phyloP scores from a whole-genome alignment of 116 monocot species.

The Zostera marina region DNA sequence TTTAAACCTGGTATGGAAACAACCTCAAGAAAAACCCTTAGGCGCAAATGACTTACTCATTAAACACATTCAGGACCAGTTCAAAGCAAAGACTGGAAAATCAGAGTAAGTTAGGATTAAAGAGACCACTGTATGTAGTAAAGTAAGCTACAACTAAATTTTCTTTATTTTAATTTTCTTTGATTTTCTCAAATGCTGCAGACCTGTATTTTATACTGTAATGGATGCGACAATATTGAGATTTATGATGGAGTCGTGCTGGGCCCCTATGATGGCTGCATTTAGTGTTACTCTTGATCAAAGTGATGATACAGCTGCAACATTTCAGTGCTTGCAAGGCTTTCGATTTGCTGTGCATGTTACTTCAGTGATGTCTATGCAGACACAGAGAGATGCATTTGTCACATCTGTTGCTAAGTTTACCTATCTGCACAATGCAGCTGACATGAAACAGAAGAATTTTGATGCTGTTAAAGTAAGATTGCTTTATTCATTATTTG shows the following conservation, averaged over 20 bases:
- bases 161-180: background rate
- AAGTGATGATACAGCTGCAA: constrained; percentile 66
- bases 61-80: constrained; percentile 86
- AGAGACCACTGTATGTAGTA: background rate
- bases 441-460: constrained; percentile 98
- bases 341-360: constrained; percentile 88
- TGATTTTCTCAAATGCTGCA: constrained; percentile 21
- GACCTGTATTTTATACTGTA: constrained; percentile 67
- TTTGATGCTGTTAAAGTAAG: constrained; percentile 94
- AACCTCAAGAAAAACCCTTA: constrained; percentile 74
- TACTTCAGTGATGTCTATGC: constrained; percentile 92
- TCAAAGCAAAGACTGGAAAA: constrained; percentile 82
- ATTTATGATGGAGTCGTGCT: constrained; percentile 92
- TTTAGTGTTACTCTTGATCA: constrained; percentile 95
- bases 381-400: constrained; percentile 98
- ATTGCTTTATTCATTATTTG: background rate
- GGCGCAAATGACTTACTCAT: constrained; percentile 84
- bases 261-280: constrained; percentile 99
- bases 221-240: constrained; percentile 68
- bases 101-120: constrained; percentile 52
- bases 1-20: constrained; percentile 78
- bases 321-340: constrained; percentile 61
- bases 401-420: constrained; percentile 98
- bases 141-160: background rate
- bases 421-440: constrained; percentile 84